Conservation (phyloP, 75 land plant species). For the Pinus albicaulis region DNA sequence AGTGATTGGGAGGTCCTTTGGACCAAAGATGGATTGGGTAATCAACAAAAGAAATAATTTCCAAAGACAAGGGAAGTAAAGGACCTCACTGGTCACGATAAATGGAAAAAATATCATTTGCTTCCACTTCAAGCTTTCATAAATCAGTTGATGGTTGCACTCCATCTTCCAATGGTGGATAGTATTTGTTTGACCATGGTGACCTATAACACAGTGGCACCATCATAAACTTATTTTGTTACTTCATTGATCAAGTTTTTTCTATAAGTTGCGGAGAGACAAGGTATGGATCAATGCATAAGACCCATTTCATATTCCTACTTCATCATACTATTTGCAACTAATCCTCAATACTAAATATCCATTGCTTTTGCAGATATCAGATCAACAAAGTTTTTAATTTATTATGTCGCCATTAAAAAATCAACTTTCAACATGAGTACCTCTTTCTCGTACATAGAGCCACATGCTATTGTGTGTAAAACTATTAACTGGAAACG, state of each 20-base stretch:
- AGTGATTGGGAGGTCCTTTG: neutral
- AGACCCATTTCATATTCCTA: neutral
- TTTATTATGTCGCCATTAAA: neutral
- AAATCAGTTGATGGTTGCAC: constrained; percentile 61
- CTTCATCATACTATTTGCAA: neutral
- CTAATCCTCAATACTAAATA: neutral
- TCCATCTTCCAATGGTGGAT: constrained; percentile 87
- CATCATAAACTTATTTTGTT: neutral
- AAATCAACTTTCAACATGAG: neutral
- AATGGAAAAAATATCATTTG: constrained; percentile 88
- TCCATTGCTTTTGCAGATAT: neutral
- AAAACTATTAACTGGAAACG: neutral
- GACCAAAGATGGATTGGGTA: neutral
- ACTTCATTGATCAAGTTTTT: constrained; percentile 3
- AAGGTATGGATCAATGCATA: neutral
- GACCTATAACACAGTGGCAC: constrained; percentile 47
- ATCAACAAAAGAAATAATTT: constrained; percentile 4
- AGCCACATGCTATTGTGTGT: neutral
- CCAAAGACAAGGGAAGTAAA: constrained; percentile 47
- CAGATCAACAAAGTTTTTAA: neutral
- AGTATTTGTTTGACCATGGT: constrained; percentile 91
- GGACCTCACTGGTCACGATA: constrained; percentile 99
- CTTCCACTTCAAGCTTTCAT: constrained; percentile 90
- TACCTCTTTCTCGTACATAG: neutral
- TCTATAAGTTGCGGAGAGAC: neutral